phyloP scores from a whole-genome alignment of 2,329 filamentous ascomycete species.

The Parastagonospora nodorum region DNA sequence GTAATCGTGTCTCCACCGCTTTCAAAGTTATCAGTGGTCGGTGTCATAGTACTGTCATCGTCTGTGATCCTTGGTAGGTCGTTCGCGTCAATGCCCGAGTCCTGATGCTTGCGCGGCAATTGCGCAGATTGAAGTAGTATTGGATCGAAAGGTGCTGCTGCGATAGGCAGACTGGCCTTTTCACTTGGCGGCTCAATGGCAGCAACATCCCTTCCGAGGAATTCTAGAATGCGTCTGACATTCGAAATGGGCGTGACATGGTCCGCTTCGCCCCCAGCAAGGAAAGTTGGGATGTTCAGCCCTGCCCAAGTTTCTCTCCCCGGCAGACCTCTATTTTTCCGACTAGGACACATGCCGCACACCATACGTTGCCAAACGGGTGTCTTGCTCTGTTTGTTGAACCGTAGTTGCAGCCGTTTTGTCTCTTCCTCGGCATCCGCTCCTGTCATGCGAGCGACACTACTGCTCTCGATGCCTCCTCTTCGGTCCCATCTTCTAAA shows the following conservation, averaged over 20 bases:
- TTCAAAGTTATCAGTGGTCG: conserved; percentile 20
- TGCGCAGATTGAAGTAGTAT: conserved; percentile 21
- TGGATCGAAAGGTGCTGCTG: conserved; percentile 56
- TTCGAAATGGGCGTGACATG: conserved; percentile 74
- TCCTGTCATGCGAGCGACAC: conserved; percentile 79
- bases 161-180: conserved; percentile 52
- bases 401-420: conserved; percentile 70
- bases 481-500: conserved; percentile 78
- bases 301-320: conserved; percentile 73
- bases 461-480: conserved; percentile 77
- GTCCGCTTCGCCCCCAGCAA: conserved; percentile 80
- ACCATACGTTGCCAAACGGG: conserved; percentile 83
- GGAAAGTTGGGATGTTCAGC: conserved; percentile 73
- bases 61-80: conserved; percentile 31
- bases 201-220: conserved; percentile 46
- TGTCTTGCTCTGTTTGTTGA: conserved; percentile 83
- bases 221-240: conserved; percentile 67
- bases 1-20: conserved; percentile 38
- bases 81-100: conserved; percentile 39
- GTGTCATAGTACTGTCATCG: conserved; percentile 16
- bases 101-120: conserved; percentile 37
- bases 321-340: conserved; percentile 68
- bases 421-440: conserved; percentile 67
- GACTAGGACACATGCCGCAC: conserved; percentile 69
- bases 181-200: conserved; percentile 36